These are phyloP conservation scores for Phytopythium chamaehyphon DNA, from an alignment of 352 stramenopile species.

Conservation along the genomic window DNA sequence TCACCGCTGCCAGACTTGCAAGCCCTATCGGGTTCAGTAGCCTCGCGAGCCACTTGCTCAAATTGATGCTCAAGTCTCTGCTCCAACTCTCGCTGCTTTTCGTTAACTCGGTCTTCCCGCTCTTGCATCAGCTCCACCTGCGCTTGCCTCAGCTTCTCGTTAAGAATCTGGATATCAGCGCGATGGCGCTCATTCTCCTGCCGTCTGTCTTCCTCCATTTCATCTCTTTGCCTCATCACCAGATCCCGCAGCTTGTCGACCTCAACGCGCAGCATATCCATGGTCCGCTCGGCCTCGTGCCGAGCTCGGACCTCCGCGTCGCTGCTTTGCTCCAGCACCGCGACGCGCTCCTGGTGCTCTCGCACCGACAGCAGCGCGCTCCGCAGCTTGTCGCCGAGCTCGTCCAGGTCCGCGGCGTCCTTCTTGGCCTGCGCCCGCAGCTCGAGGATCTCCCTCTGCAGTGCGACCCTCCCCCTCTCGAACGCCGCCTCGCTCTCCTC, in stretches of 20 bases:
- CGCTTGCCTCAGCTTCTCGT: slow-evolving; percentile 37
- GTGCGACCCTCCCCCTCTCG: slow-evolving; percentile 20
- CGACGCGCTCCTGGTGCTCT: slow-evolving; percentile 51
- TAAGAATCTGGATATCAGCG: slow-evolving; percentile 29
- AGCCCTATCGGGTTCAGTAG: not conserved
- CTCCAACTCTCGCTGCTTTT: slow-evolving; percentile 57
- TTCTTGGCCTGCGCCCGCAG: slow-evolving; percentile 38
- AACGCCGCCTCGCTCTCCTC: slow-evolving; percentile 58
- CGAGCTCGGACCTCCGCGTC: slow-evolving; percentile 48
- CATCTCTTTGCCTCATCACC: slow-evolving; percentile 39
- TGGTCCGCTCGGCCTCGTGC: slow-evolving; percentile 54
- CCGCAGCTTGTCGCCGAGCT: slow-evolving; percentile 47
- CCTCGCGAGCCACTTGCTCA: not conserved
- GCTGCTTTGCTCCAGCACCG: slow-evolving; percentile 54
- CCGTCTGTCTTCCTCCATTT: slow-evolving; percentile 34
- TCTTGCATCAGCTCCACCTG: slow-evolving; percentile 58
- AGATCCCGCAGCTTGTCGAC: slow-evolving; percentile 62
- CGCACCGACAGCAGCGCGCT: slow-evolving; percentile 30
- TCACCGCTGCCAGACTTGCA: not conserved
- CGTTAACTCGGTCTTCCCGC: slow-evolving; percentile 41
- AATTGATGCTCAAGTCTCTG: slow-evolving; percentile 28
- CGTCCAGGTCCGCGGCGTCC: slow-evolving; percentile 43
- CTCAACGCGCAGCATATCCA: slow-evolving; percentile 67
- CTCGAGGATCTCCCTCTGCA: slow-evolving; percentile 50
- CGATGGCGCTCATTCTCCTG: slow-evolving; percentile 22